Percentiles rank a stretch among this genome's conserved stretches.
Conservation (phyloP, 352 stramenopile genomes). For the Lagenidium sp. region DNA sequence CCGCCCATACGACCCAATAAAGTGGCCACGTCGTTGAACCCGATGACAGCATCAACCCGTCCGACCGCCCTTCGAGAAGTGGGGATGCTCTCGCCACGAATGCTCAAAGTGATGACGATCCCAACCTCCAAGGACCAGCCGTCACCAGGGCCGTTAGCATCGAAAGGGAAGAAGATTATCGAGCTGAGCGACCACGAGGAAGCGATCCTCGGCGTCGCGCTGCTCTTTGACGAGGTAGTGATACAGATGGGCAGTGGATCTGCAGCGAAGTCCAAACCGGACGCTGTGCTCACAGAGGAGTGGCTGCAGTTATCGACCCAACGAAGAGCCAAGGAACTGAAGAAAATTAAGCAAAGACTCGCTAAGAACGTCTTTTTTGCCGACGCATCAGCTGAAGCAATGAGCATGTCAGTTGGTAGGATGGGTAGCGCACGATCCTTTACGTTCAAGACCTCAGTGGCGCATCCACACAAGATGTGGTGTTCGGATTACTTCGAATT, state of each 20-base stretch:
- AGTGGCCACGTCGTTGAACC: no score
- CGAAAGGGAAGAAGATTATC: slow-evolving; percentile 18
- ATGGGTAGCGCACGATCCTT: no score
- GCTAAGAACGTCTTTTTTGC: background rate
- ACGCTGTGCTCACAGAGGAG: slow-evolving; percentile 3
- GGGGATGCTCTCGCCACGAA: no score
- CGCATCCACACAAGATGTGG: no score
- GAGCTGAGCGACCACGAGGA: slow-evolving; percentile 36
- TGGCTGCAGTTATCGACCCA: slow-evolving; percentile 7
- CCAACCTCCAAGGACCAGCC: no score
- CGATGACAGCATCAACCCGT: no score
- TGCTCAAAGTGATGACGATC: background rate
- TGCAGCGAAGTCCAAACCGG: background rate
- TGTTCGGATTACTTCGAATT: no score
- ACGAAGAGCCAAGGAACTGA: slow-evolving; percentile 3
- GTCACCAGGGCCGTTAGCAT: no score
- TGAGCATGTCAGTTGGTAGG: no score
- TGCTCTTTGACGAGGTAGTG: slow-evolving; percentile 21
- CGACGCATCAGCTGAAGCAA: background rate
- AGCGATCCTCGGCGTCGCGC: slow-evolving; percentile 21
- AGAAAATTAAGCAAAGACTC: slow-evolving; percentile 11
- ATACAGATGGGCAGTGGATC: background rate
- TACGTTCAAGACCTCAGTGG: no score
- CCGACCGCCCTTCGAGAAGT: no score
- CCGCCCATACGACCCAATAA: no score